Percentiles rank a stretch among this genome's conserved stretches.
These are phyloP conservation scores for Rhodotorula mucilaginosa DNA, from an alignment of 1,284 basidiomycete species.

Conservation along the genomic window DNA sequence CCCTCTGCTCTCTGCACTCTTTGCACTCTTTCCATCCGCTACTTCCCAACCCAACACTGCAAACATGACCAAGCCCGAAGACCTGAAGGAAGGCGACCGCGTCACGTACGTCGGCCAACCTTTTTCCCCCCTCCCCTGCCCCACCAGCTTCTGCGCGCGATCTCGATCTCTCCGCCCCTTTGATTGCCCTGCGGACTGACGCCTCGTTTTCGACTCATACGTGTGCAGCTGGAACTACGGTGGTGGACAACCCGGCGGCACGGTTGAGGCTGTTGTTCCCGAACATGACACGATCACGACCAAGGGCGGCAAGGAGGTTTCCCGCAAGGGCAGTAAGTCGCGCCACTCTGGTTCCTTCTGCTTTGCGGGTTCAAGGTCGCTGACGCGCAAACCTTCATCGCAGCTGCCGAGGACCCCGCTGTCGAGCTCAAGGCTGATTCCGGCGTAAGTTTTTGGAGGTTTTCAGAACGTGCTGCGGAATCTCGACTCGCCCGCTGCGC, in stretches of 20 bases:
- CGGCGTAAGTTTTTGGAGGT: conserved; percentile 14
- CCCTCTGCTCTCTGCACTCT: not conserved
- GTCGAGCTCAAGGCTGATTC: conserved; percentile 33
- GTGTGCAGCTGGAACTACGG: conserved; percentile 21
- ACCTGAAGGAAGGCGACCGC: conserved; percentile 14
- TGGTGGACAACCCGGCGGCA: conserved; percentile 24
- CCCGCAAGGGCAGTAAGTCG: conserved; percentile 32
- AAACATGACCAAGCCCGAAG: conserved; percentile 15
- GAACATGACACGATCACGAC: conserved; percentile 32
- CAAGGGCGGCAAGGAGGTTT: conserved; percentile 33
- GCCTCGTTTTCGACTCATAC: too few species aligned
- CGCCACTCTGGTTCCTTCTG: too few species aligned
- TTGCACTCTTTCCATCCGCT: not conserved
- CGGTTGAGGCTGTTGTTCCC: conserved; percentile 28
- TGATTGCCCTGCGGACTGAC: not conserved
- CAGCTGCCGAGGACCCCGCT: conserved; percentile 35
- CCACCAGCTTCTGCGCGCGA: not conserved
- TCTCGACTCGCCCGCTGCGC: too few species aligned
- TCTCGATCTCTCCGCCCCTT: not conserved
- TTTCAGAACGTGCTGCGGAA: not conserved
- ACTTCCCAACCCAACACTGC: not conserved
- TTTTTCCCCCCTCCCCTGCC: not conserved
- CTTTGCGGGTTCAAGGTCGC: accelerated
- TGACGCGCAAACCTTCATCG: not conserved
- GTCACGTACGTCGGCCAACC: conserved; percentile 1